phyloP scores from a whole-genome alignment of 169 alveolate species.

The Eimeria zaria region DNA sequence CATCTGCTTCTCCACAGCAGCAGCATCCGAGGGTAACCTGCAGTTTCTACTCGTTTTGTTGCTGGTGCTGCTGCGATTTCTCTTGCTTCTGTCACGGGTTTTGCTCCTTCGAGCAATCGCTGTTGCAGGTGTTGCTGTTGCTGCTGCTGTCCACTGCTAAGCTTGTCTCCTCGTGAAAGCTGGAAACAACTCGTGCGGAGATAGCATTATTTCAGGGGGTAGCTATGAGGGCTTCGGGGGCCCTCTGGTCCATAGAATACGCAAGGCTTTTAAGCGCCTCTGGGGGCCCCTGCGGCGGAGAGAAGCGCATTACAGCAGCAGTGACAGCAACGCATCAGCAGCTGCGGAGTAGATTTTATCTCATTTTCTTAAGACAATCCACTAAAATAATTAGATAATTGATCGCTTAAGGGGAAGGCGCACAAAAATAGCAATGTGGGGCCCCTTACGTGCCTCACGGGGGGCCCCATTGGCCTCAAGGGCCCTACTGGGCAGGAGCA shows the following conservation, averaged over 20 bases:
- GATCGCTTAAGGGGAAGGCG: neutral
- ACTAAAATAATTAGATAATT: neutral
- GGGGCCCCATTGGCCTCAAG: neutral
- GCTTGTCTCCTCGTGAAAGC: no score
- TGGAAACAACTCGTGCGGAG: no score
- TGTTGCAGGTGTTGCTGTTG: conserved; percentile 6
- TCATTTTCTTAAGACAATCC: neutral
- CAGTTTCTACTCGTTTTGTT: neutral
- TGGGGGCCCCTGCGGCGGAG: neutral
- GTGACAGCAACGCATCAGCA: neutral
- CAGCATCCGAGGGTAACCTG: neutral
- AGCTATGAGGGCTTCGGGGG: neutral
- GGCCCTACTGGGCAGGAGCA: conserved; percentile 16
- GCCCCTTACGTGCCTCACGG: conserved; percentile 10
- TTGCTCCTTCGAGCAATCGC: neutral
- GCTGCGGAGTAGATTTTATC: neutral
- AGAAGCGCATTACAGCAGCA: conserved; percentile 12
- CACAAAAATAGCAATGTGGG: conserved; percentile 15
- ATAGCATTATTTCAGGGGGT: no score
- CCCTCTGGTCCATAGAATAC: neutral
- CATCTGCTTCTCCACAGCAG: neutral
- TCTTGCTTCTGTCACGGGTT: neutral
- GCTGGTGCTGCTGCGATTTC: neutral
- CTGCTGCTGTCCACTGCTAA: neutral
- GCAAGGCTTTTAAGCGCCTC: neutral